These are phyloP conservation scores for Saxophila tyrrhenica DNA, from an alignment of 495 filamentous ascomycete genomes.

Conservation along the genomic window DNA sequence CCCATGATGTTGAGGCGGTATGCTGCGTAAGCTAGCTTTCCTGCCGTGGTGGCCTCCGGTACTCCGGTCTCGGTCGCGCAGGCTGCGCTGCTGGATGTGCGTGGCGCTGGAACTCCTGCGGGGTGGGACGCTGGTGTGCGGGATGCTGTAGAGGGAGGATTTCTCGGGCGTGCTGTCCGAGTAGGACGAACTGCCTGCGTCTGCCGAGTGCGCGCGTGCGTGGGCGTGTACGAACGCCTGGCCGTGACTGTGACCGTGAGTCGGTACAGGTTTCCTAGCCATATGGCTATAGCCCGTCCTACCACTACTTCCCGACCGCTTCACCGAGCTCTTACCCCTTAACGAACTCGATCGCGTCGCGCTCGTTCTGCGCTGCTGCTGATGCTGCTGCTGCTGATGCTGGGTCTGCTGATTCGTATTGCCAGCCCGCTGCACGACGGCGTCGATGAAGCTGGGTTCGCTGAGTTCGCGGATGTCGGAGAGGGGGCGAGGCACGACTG, in stretches of 20 bases:
- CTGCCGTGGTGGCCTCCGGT: constrained; percentile 7
- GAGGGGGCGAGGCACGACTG: constrained; percentile 25
- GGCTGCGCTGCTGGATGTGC: too few species aligned
- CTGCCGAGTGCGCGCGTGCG: not conserved
- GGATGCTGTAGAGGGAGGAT: constrained; percentile 29
- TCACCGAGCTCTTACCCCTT: constrained; percentile 4
- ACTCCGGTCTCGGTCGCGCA: not conserved
- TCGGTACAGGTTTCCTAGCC: too few species aligned
- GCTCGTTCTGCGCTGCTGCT: not conserved
- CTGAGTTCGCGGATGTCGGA: constrained; percentile 36
- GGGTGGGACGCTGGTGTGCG: constrained; percentile 28
- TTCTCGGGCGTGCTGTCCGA: constrained; percentile 23
- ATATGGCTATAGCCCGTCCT: too few species aligned
- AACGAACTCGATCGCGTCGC: not conserved
- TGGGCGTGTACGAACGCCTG: too few species aligned
- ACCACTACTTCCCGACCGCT: not conserved
- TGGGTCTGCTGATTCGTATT: not conserved
- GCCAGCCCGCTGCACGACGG: constrained; percentile 1
- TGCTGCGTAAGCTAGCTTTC: constrained; percentile 8
- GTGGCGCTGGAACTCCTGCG: too few species aligned
- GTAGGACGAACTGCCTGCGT: constrained; percentile 17
- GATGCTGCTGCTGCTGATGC: too few species aligned
- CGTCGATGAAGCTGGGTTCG: constrained; percentile 33
- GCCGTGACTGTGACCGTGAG: too few species aligned
- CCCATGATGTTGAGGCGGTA: constrained; percentile 6